Percentiles rank a stretch among this genome's conserved stretches.
Evolutionary conservation across 331 rosid species (phyloP).

Genomic region (Erythrophleum ivorense): DNA sequence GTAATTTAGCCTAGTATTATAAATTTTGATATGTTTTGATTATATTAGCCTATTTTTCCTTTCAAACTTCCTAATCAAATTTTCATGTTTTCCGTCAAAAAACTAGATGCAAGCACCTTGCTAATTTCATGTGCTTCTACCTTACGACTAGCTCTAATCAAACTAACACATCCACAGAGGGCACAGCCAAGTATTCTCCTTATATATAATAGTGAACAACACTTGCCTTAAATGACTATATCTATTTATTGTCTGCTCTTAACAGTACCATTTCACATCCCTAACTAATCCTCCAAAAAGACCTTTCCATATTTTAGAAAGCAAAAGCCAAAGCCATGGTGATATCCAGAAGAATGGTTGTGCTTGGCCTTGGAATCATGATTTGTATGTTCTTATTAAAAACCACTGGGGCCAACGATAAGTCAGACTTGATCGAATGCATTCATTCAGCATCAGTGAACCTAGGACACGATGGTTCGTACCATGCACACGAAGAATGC

Average conservation of each 20-base stretch:
- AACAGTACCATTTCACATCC: not conserved
- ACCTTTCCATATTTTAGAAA: not conserved
- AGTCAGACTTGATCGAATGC: not conserved
- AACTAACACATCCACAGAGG: not conserved
- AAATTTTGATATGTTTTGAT: too few species aligned
- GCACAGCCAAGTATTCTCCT: not conserved
- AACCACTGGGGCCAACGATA: not conserved
- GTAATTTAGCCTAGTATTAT: too few species aligned
- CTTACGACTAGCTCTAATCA: not conserved
- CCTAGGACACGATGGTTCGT: too few species aligned
- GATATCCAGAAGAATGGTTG: slow-evolving; percentile 2
- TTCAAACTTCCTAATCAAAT: not conserved
- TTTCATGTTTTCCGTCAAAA: not conserved
- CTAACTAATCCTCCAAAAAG: not conserved
- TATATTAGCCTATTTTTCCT: too few species aligned
- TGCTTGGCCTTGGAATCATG: not conserved
- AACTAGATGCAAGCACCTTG: not conserved
- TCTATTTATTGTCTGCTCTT: not conserved
- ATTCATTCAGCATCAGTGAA: not conserved
- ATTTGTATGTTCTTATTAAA: not conserved
- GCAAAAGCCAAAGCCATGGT: not conserved
- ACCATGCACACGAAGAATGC: slow-evolving; percentile 45
- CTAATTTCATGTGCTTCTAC: not conserved
- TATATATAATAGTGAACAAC: not conserved
- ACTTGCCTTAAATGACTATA: not conserved